Percentiles rank a stretch among this genome's conserved stretches.
Evolutionary conservation across 805 yeast genomes (phyloP).

Genomic region (Candida qinlingensis): DNA sequence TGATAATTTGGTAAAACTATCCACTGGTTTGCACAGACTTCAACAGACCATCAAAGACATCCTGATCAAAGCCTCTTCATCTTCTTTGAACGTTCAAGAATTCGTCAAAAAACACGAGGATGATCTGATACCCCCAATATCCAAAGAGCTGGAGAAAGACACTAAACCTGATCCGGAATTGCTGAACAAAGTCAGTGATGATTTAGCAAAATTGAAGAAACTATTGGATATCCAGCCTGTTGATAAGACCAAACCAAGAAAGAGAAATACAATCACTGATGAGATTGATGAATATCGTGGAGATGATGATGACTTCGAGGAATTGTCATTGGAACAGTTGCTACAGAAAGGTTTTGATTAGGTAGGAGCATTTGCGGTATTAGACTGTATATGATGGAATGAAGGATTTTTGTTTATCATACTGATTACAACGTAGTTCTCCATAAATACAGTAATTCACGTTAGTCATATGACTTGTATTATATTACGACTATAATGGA

Average conservation of each 20-base stretch:
- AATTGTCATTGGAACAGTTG: conserved; percentile 11
- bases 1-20: conserved; percentile 23
- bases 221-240: conserved; percentile 20
- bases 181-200: conserved; percentile 8
- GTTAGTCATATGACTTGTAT: background rate
- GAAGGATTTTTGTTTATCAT: no score
- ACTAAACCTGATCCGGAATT: conserved; percentile 14
- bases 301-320: conserved; percentile 12
- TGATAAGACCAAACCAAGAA: conserved; percentile 11
- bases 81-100: conserved; percentile 8
- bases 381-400: no score
- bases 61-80: conserved; percentile 8
- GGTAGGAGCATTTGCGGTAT: no score
- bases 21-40: conserved; percentile 22
- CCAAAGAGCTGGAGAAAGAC: conserved; percentile 17
- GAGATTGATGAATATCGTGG: conserved; percentile 7
- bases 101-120: conserved; percentile 7
- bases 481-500: conserved; percentile 29
- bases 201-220: conserved; percentile 9
- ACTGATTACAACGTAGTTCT: no score
- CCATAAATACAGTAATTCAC: no score
- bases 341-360: conserved; percentile 5
- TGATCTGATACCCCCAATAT: conserved; percentile 26
- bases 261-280: conserved; percentile 3
- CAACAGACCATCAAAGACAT: conserved; percentile 15